Evolutionary conservation across 805 yeast species (phyloP).

Genomic region (Saccharomycopsis vini): DNA sequence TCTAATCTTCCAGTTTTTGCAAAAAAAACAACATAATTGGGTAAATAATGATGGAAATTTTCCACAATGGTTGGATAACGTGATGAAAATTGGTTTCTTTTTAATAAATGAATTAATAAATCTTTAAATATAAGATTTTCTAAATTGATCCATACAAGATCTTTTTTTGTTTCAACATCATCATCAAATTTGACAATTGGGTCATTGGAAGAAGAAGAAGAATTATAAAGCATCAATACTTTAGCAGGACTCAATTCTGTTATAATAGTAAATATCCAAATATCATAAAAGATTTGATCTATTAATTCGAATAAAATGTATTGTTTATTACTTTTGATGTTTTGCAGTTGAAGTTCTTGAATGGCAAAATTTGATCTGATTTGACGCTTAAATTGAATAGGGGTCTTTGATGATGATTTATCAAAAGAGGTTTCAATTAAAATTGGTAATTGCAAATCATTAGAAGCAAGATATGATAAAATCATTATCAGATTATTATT

Average conservation of each 20-base stretch:
- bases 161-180: not conserved
- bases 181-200: not conserved
- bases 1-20: not conserved
- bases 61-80: slow-evolving; percentile 15
- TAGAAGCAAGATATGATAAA: slow-evolving; percentile 36
- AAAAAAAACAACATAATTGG: slow-evolving; percentile 2
- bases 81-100: slow-evolving; percentile 12
- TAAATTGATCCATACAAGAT: not conserved
- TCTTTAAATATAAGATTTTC: slow-evolving; percentile 7
- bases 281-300: slow-evolving; percentile 34
- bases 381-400: slow-evolving; percentile 7
- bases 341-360: slow-evolving; percentile 18
- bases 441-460: slow-evolving; percentile 39
- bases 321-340: slow-evolving; percentile 21
- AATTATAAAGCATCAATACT: not conserved
- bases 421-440: slow-evolving; percentile 34
- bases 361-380: slow-evolving; percentile 8
- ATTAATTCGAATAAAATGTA: slow-evolving; percentile 26
- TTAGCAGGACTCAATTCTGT: slow-evolving; percentile 10
- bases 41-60: slow-evolving; percentile 10
- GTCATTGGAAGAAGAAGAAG: not conserved
- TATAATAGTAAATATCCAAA: slow-evolving; percentile 28
- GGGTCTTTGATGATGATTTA: not conserved
- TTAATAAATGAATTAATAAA: slow-evolving; percentile 3
- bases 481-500: slow-evolving; percentile 8